Conservation (phyloP, 2,329 filamentous ascomycete species). For the Phaeoacremonium minimum region DNA sequence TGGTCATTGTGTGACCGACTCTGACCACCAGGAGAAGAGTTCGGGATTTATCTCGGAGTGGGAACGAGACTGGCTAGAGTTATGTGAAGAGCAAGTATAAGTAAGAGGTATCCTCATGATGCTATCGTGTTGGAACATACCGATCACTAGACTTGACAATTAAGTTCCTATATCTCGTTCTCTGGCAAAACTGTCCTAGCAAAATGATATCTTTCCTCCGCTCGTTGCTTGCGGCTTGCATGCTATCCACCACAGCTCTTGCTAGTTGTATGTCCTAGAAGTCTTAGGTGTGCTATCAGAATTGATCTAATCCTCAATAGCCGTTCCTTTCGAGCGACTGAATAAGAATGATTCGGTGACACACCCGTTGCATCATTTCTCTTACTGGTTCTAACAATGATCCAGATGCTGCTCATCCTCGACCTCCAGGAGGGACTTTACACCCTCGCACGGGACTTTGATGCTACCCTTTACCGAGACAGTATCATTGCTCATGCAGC, state of each 20-base stretch:
- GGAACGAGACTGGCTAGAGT: too few relatives aligned
- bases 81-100: too few relatives aligned
- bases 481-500: constrained; percentile 65
- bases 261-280: background rate
- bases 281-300: background rate
- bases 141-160: too few relatives aligned
- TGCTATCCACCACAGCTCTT: background rate
- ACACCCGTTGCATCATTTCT: background rate
- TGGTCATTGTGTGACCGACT: too few relatives aligned
- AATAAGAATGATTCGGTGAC: constrained; percentile 23
- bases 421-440: constrained; percentile 59
- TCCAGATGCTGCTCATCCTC: constrained; percentile 49
- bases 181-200: too few relatives aligned
- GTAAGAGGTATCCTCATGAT: too few relatives aligned
- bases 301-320: constrained; percentile 2
- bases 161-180: too few relatives aligned
- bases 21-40: too few relatives aligned
- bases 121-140: too few relatives aligned
- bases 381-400: too few relatives aligned
- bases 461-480: constrained; percentile 60
- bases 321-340: constrained; percentile 19
- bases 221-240: background rate
- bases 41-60: too few relatives aligned
- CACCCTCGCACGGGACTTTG: constrained; percentile 60
- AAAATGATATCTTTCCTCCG: background rate